Evolutionary conservation across 345 rosid species (phyloP).

Genomic region (Eucalyptus regnans): DNA sequence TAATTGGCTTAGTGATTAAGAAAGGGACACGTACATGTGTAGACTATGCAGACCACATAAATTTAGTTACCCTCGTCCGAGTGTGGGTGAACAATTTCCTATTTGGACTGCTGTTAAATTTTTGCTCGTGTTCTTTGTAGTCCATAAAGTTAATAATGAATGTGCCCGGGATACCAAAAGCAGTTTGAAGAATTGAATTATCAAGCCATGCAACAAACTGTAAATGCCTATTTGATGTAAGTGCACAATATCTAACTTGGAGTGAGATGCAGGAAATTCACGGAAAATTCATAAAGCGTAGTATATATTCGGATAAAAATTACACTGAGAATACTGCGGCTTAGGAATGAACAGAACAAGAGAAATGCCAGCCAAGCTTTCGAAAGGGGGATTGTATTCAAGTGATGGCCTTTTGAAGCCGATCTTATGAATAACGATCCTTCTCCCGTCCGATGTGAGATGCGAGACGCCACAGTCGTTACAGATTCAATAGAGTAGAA

Average conservation of each 20-base stretch:
- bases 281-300: background rate
- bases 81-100: background rate
- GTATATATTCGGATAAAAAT: background rate
- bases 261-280: background rate
- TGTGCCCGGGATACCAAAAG: background rate
- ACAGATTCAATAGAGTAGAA: background rate
- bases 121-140: background rate
- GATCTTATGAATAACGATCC: background rate
- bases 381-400: background rate
- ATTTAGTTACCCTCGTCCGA: background rate
- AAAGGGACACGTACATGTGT: background rate
- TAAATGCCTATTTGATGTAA: background rate
- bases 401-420: background rate
- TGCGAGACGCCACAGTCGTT: slow-evolving; percentile 26
- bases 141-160: background rate
- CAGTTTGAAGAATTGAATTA: background rate
- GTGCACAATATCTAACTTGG: background rate
- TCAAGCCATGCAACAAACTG: background rate
- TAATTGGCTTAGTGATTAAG: background rate
- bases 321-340: background rate
- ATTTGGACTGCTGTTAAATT: background rate
- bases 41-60: background rate
- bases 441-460: background rate
- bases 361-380: background rate
- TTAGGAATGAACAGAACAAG: background rate